Evolutionary conservation across 805 yeast genomes (phyloP), one percentile per base, ranked within the genome.

Genomic region (Candida railenensis): DNA sequence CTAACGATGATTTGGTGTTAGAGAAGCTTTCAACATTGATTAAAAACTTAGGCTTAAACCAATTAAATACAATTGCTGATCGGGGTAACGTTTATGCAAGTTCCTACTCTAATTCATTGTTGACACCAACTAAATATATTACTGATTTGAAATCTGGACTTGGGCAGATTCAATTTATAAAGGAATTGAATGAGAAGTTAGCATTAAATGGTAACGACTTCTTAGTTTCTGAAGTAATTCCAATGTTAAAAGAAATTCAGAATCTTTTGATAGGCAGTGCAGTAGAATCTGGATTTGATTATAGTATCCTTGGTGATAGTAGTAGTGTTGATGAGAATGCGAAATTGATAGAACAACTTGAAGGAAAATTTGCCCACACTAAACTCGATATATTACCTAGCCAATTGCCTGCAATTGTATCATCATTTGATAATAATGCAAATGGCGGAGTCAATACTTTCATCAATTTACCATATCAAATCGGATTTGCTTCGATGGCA

Each of bases 31-130:
- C 80, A 47, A 81, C 87, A 1, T 71, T 94, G 57, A 80, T 94
- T 37, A 86, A 86, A 57, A 78, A 85, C 36, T 63, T 85, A 56
- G 85, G 87, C 0, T 83, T 90, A 30, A 91, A 89, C 55, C 87
- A 88, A 57, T 71, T 89, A 47, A 83, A 91, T 56, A 73, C 78
- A 4, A 81, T 94, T 43, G 91, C 96, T 8, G 94, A 91, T 47
- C 73, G 86, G 46, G 99, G 99, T 0, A 97, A 94, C 60, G 70
- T 84, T 1, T 91, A 78, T 65, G 96, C 98, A 2, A 77, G 82
- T 53, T 73, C 82, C 3, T 78, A 71, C 55, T 83, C 96, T 2
- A 72, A 80, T 20, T 77, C 96, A 0, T 75, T 78, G 22, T 64
- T 89, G 3, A 81, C 89, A 1, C 68, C 78, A 1, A 73, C 82